Evolutionary conservation across 2,329 filamentous ascomycete genomes (phyloP).

Genomic region (Colletotrichum karsti): DNA sequence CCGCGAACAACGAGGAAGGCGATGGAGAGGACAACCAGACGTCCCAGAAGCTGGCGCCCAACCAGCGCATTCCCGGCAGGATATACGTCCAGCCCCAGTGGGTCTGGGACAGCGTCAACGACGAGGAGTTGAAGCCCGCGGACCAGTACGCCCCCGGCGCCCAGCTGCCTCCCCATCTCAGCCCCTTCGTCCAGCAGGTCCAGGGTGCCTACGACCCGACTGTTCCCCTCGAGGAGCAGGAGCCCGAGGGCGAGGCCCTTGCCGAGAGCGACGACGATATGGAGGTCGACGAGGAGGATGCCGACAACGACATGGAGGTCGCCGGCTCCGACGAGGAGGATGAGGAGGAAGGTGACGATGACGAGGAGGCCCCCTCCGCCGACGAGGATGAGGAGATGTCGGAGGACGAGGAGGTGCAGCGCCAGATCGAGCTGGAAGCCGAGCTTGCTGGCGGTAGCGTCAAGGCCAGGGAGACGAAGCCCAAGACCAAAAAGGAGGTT

Average conservation of each 20-base stretch:
- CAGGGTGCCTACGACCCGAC: constrained; percentile 94
- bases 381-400: constrained; percentile 47
- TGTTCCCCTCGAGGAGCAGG: constrained; percentile 84
- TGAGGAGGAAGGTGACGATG: constrained; percentile 54
- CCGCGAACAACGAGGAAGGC: constrained; percentile 39
- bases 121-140: constrained; percentile 85
- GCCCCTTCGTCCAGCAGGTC: constrained; percentile 90
- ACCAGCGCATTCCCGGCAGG: constrained; percentile 86
- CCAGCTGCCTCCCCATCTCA: constrained; percentile 90
- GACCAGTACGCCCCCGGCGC: constrained; percentile 92
- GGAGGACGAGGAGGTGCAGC: constrained; percentile 73
- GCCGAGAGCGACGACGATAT: constrained; percentile 66
- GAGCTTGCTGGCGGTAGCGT: constrained; percentile 79
- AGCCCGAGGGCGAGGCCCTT: constrained; percentile 85
- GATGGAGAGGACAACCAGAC: constrained; percentile 69
- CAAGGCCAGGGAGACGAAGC: constrained; percentile 58
- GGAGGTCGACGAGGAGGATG: constrained; percentile 53
- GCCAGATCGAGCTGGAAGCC: constrained; percentile 92
- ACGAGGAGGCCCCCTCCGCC: constrained; percentile 49
- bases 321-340: constrained; percentile 58
- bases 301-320: constrained; percentile 56
- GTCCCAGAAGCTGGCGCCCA: constrained; percentile 63
- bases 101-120: constrained; percentile 98
- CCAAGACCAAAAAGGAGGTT: constrained; percentile 74
- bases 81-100: constrained; percentile 97